Base-by-base conservation (phyloP, 495 filamentous ascomycete genomes). In the Hypoxylon intermedium region DNA sequence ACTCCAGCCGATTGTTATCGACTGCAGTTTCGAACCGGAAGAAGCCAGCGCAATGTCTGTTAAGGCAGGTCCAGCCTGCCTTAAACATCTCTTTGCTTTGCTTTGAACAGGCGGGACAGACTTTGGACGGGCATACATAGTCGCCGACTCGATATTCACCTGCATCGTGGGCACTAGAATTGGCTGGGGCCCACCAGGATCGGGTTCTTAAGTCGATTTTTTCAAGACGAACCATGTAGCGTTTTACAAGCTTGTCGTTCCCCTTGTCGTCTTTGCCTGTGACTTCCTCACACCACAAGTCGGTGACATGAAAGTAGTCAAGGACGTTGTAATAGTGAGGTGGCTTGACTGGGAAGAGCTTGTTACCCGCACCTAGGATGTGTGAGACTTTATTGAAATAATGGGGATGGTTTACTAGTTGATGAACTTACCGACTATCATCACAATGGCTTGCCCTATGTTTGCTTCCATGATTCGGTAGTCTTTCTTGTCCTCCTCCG, bases 41-140 rank as follows among this genome's bases (percentile, higher is more conserved):
- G 74, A 89, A 92, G 0, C 42, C 9, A 0, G 9, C 1, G 61
- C 92, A 96, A 0, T 31, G 24, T 0, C 75, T 63, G 1, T 87
- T 75, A 5, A 94, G 69, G 59, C 91, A 96, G 53, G 86, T 82
- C 89, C 89, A 95, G 0, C 87, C 88, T 55, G 62, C 53, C 12
- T 69, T 71, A 28, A 70, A 80, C 1, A 83, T 79, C 21, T 68
- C 56, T 28, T 75, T 76, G 57, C 69, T 74, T 0, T 15, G 1
- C 0, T 24, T 40, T 26, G 45, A 0, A 60, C 80, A 81, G 5
- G 2, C 12, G 0, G 0, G 0, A 56, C 65, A 81, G 9, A 6
- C 68, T 47, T 11, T 60, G 53, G 5, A 24, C 1, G 5, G 15
- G 31, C 59, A 64, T 5, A 38, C 7, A 9, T 49, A 62, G 1